These are phyloP conservation scores for Parietaria judaica DNA, from an alignment of 306 rosid genomes.

Conservation along the genomic window DNA sequence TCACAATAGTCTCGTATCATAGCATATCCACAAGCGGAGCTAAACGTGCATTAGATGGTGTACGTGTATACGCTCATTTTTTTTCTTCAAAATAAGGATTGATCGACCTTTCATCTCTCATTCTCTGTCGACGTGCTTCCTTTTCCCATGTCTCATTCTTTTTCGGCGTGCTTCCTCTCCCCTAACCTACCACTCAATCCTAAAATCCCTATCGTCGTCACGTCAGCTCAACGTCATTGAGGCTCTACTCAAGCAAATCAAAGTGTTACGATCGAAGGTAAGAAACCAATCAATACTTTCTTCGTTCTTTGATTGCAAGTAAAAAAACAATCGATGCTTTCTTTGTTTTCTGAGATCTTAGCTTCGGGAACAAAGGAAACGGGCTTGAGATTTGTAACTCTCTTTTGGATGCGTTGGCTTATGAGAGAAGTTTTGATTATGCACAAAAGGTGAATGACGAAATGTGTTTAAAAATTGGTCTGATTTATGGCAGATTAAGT, in stretches of 20 bases:
- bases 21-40: too few relatives aligned
- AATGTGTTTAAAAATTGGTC: slow-evolving; percentile 25
- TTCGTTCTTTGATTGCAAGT: slow-evolving; percentile 38
- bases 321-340: slow-evolving; percentile 47
- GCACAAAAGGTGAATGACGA: slow-evolving; percentile 53
- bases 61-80: too few relatives aligned
- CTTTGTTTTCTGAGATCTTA: slow-evolving; percentile 29
- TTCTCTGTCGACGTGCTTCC: too few relatives aligned
- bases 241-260: slow-evolving; percentile 45
- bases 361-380: slow-evolving; percentile 16
- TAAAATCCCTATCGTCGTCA: slow-evolving; percentile 47
- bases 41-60: too few relatives aligned
- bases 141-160: too few relatives aligned
- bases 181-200: slow-evolving; percentile 50
- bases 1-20: too few relatives aligned
- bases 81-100: too few relatives aligned
- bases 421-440: slow-evolving; percentile 41
- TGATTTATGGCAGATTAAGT: too few relatives aligned
- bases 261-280: slow-evolving; percentile 32
- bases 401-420: slow-evolving; percentile 59
- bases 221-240: too few relatives aligned
- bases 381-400: slow-evolving; percentile 52
- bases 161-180: slow-evolving; percentile 29
- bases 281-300: slow-evolving; percentile 35
- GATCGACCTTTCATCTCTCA: too few relatives aligned